Evolutionary conservation across 192 early-diverging fungal genomes (phyloP).

Genomic region (Backusella liffmaniae): DNA sequence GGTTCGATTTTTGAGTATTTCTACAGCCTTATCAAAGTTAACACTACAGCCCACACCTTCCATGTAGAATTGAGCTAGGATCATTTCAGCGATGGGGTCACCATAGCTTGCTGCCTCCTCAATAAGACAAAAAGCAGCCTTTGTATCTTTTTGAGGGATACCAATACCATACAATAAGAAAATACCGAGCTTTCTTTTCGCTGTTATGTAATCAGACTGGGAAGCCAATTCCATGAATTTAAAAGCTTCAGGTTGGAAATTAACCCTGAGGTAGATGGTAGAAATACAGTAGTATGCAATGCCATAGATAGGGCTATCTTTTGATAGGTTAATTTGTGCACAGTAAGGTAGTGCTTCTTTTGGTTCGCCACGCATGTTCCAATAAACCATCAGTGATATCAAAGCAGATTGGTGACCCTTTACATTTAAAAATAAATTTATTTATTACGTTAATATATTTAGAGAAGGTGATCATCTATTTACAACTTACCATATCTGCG

Average conservation of each 20-base stretch:
- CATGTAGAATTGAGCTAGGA: constrained; percentile 8
- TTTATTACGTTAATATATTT: not conserved
- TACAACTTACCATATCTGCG: not conserved
- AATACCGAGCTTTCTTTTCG: constrained; percentile 2
- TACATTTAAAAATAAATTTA: not conserved
- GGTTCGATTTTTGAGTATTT: not conserved
- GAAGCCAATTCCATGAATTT: not conserved
- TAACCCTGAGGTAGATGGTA: not conserved
- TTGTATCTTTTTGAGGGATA: not conserved
- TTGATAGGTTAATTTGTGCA: not conserved
- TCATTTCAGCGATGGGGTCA: not conserved
- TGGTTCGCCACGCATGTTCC: not conserved
- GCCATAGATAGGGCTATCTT: not conserved
- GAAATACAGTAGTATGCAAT: not conserved
- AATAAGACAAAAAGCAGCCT: not conserved
- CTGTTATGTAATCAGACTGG: not conserved
- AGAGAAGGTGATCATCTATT: not conserved
- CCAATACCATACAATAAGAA: not conserved
- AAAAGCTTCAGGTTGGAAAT: not conserved
- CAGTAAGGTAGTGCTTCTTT: not conserved
- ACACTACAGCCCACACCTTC: not conserved
- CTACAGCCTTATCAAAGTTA: not conserved
- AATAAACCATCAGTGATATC: not conserved
- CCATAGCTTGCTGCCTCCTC: not conserved
- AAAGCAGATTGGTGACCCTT: not conserved